Base-by-base conservation (phyloP, 106 monocot genomes). In the Phalaenopsis equestris region DNA sequence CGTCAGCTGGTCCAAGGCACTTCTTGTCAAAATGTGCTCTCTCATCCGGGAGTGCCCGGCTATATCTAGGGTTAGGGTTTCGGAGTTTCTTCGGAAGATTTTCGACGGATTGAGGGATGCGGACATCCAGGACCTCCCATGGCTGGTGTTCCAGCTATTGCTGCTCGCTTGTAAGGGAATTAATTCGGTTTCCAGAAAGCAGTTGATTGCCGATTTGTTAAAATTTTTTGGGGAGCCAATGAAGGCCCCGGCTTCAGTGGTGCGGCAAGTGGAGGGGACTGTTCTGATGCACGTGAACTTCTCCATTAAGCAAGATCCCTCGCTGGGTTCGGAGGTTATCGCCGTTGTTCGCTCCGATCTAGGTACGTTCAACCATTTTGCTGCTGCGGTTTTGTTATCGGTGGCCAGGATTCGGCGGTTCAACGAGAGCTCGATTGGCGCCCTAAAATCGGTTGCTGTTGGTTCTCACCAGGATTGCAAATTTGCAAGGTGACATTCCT, bases 241-340 rank as follows among this genome's bases (percentile, higher is more conserved):
- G 65, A 90, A 80, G 43, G 97, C 89, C n/a, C 64, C 83, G 37
- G 52, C 84, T 15, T 82, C 85, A 2, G 83, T 98, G 23, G 84
- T 89, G 64, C 48, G 90, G 72, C 94, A 98, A 87, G 89, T 98
- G 48, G 94, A 94, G 70, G 90, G 90, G 38, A 98, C 94, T 2
- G 83, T 94, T 39, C 84, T 98, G 79, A 94, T 98, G 94, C 94
- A 98, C 52, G 80, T 97, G 43, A 94, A 88, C 52, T 98, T 94
- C 75, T 94, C 91, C 6, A 94, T 98, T 79, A 98, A 98, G 88
- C 97, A 98, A 89, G 97, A 98, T 75, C 86, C 88, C 0, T 86
- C 82, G 17, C 70, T 98, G 77, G 94, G 87, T 56, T 84, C 85
- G 78, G 97, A 90, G 81, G 81, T 94, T 77, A 21, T 98, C 67